Percentiles rank a stretch among this genome's conserved stretches.
phyloP scores from a whole-genome alignment of 164 flowering plant species.

The Aristolochia fimbriata region DNA sequence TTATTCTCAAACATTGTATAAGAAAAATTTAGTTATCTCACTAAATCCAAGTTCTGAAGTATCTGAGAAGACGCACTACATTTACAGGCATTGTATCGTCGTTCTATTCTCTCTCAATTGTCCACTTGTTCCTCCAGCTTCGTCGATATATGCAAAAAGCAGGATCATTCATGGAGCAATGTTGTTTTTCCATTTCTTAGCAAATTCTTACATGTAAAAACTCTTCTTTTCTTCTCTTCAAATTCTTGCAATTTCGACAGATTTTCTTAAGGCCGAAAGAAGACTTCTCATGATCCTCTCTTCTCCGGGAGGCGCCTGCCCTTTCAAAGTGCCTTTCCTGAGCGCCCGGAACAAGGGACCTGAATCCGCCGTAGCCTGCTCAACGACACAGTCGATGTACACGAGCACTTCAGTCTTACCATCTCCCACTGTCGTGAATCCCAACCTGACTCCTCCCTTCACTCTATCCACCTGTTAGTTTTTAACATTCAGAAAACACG shows the following conservation, averaged over 20 bases:
- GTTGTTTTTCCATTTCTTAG: no score
- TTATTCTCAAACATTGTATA: no score
- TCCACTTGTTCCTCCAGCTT: no score
- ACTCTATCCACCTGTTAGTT: constrained; percentile 8
- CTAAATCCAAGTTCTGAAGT: no score
- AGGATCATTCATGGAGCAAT: no score
- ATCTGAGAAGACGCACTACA: no score
- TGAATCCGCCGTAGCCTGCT: constrained; percentile 6
- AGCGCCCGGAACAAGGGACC: constrained; percentile 11
- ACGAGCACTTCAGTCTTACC: constrained; percentile 6
- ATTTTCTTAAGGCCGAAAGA: constrained; percentile 10
- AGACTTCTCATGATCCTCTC: constrained; percentile 19
- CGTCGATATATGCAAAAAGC: no score
- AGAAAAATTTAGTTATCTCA: no score
- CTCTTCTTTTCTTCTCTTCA: neutral
- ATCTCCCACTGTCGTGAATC: constrained; percentile 8
- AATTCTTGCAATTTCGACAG: constrained; percentile 10
- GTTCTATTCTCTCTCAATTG: no score
- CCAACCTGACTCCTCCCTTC: constrained; percentile 14
- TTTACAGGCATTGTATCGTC: no score
- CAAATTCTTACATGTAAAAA: no score
- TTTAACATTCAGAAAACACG: neutral
- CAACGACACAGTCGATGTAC: constrained; percentile 14
- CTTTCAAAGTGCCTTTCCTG: constrained; percentile 13
- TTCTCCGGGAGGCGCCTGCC: constrained; percentile 13